Base-by-base conservation (phyloP, 768 basidiomycete genomes). In the Lactarius hengduanensis region DNA sequence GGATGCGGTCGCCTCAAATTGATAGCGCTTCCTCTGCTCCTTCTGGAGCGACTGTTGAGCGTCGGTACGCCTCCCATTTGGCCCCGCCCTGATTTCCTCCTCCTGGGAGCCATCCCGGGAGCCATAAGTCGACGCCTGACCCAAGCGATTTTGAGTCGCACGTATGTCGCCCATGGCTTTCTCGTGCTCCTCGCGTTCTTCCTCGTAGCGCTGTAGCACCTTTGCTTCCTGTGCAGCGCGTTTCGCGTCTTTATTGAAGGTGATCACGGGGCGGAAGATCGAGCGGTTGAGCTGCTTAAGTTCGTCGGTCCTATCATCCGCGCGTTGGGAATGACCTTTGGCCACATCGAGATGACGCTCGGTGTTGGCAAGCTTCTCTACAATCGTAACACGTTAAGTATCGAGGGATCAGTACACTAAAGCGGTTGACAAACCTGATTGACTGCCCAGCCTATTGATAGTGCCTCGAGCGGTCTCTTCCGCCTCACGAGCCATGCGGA, bases 391-490 rank as follows among this genome's bases (percentile, higher is more conserved):
- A 40, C 45, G 64, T 28, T 68, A 36, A 63, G 53, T 56, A 16
- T 6, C 38, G 9, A 47, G 8, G 60, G 18, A 53, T 9, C 18
- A 53, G 34, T 16, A 15, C 20, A 20, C 26, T 38, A 41, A 18
- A 40, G 16, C 36, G 2, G n/a, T n/a, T 18, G 13, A 75, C 86
- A 32, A 67, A 96, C 96, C 96, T 28, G 96, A 98, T 78, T 99
- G 96, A 71, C 92, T 89, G 11, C 92, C 96, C 9, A 99, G 83
- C 73, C 86, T 91, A 64, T 76, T 79, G 22, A 99, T 74, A 5
- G 96, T 99, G 65, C 87, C 88, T 55, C 91, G 80, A 40, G 92
- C 96, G 13, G 94, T 96, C 76, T 99, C 96, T 77, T 98, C 96
- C 0, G 96, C 94, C 76, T 98, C 95, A n/a, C 89, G 83, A 45